These are phyloP conservation scores for Conticribra weissflogii DNA, from an alignment of 108 stramenopile species.

Conservation along the genomic window DNA sequence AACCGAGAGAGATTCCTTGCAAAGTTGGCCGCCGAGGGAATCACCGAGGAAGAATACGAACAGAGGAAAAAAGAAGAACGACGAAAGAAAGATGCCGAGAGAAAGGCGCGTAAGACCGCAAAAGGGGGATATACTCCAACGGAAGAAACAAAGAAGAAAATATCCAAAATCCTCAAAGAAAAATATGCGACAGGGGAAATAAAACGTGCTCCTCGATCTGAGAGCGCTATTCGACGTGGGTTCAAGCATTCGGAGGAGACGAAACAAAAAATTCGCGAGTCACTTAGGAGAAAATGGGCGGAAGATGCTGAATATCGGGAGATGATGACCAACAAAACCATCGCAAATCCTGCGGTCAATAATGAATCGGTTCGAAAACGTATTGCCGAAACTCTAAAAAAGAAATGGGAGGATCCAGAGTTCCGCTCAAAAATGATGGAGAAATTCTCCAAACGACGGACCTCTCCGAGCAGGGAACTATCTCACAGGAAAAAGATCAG, in stretches of 20 bases:
- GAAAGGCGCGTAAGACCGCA: constrained; percentile 64
- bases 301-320: constrained; percentile 67
- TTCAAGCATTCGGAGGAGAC: constrained; percentile 84
- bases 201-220: constrained; percentile 50
- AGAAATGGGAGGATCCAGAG: constrained; percentile 82
- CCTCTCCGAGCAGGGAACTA: constrained; percentile 18
- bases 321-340: constrained; percentile 59
- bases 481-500: constrained; percentile 71
- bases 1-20: constrained; percentile 74
- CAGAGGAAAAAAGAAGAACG: constrained; percentile 59
- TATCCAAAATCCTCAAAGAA: constrained; percentile 71
- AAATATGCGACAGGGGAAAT: constrained; percentile 78
- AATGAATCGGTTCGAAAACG: constrained; percentile 49
- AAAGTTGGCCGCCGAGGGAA: constrained; percentile 63
- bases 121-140: constrained; percentile 86
- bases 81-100: constrained; percentile 61
- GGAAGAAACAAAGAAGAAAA: constrained; percentile 80
- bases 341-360: constrained; percentile 29
- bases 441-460: constrained; percentile 59
- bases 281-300: constrained; percentile 70
- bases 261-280: constrained; percentile 69
- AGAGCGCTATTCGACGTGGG: constrained; percentile 59
- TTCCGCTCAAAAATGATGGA: constrained; percentile 73
- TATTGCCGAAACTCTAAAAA: constrained; percentile 72
- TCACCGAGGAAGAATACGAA: constrained; percentile 84